These are phyloP conservation scores for Cercospora sp. DNA, from an alignment of 2,329 filamentous ascomycete species.

Conservation along the genomic window DNA sequence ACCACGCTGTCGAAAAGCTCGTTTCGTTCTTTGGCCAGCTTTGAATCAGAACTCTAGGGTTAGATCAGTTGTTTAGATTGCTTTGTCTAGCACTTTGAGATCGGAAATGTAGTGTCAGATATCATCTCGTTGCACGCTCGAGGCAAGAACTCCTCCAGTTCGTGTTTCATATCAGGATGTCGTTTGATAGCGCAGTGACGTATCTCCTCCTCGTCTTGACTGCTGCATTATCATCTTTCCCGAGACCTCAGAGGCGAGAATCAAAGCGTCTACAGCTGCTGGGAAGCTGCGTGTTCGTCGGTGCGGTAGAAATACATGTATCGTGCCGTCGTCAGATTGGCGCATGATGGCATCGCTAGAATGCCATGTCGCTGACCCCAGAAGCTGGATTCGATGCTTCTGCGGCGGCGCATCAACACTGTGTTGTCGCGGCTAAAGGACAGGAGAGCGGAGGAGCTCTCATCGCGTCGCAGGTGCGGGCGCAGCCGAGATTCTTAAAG, in stretches of 20 bases:
- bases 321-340: background rate
- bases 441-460: too few species aligned
- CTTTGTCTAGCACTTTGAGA: background rate
- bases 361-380: background rate
- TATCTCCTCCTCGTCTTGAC: background rate
- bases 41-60: background rate
- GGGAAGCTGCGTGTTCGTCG: background rate
- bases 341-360: background rate
- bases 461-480: background rate
- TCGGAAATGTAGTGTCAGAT: background rate
- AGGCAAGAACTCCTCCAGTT: background rate
- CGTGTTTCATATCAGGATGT: background rate
- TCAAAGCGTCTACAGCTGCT: background rate
- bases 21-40: background rate
- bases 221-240: background rate
- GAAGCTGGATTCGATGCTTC: background rate
- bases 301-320: background rate
- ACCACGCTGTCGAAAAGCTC: background rate
- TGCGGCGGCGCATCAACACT: background rate
- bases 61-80: background rate
- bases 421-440: background rate
- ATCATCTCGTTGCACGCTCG: background rate
- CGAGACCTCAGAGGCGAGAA: too few species aligned
- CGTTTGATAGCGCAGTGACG: background rate
- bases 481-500: background rate